A percentile compares a stretch with the other conserved stretches of the same genome.
Evolutionary conservation across 805 yeast genomes (phyloP).

Genomic region (Cyberlindnera suaveolens): DNA sequence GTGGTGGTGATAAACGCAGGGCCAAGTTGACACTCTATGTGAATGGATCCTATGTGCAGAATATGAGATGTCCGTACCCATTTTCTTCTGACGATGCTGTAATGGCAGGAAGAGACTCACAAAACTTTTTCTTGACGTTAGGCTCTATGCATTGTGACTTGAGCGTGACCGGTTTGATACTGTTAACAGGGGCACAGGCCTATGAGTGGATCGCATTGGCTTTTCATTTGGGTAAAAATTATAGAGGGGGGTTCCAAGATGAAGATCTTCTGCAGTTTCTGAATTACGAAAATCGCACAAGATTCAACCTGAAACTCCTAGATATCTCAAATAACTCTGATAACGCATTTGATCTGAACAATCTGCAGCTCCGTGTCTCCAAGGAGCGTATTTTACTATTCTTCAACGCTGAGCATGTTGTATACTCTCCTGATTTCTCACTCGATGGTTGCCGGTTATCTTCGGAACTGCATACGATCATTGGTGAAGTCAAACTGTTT

Average conservation of each 20-base stretch:
- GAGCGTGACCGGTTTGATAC: slow-evolving; percentile 27
- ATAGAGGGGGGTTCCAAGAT: slow-evolving; percentile 41
- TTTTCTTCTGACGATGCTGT: slow-evolving; percentile 2
- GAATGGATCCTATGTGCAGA: slow-evolving; percentile 15
- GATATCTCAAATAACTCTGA: slow-evolving; percentile 24
- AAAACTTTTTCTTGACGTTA: slow-evolving; percentile 2
- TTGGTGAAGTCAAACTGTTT: slow-evolving; percentile 9
- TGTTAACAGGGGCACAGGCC: slow-evolving; percentile 32
- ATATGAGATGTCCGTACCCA: slow-evolving; percentile 17
- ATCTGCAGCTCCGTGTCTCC: slow-evolving; percentile 12
- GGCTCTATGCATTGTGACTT: slow-evolving; percentile 14
- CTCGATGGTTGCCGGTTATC: not conserved
- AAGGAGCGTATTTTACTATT: slow-evolving; percentile 14
- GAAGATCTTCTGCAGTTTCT: slow-evolving; percentile 33
- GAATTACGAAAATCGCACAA: slow-evolving; percentile 30
- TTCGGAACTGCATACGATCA: slow-evolving; percentile 3
- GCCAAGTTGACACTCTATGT: slow-evolving; percentile 15
- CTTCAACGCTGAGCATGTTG: slow-evolving; percentile 12
- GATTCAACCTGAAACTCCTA: slow-evolving; percentile 29
- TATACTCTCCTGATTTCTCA: not conserved
- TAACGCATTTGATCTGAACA: slow-evolving; percentile 15
- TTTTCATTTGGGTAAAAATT: slow-evolving; percentile 41
- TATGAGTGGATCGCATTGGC: slow-evolving; percentile 48
- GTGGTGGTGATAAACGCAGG: slow-evolving; percentile 7
- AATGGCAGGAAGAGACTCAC: not conserved